phyloP scores from a whole-genome alignment of 2,329 filamentous ascomycete genomes.

The Penicillium sp. region DNA sequence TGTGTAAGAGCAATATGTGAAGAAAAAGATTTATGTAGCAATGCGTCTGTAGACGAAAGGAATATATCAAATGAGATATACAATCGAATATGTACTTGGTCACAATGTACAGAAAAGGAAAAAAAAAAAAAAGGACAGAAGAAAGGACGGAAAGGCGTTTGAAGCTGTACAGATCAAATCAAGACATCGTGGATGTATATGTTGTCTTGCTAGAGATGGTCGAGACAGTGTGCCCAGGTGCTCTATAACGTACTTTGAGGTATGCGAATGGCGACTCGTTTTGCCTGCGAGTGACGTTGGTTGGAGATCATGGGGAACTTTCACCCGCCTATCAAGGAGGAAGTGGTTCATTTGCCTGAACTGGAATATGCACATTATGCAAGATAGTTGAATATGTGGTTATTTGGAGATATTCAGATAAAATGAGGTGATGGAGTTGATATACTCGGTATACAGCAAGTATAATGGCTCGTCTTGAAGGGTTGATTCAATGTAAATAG shows the following conservation, averaged over 20 bases:
- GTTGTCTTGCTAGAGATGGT: background rate
- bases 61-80: conserved; percentile 1
- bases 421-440: too few relatives aligned
- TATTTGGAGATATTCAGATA: too few relatives aligned
- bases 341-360: background rate
- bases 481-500: too few relatives aligned
- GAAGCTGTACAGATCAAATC: conserved; percentile 4
- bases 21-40: background rate
- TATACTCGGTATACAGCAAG: too few relatives aligned
- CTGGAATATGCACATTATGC: too few relatives aligned
- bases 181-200: conserved; percentile 5
- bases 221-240: background rate
- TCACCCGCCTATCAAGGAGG: conserved; percentile 14
- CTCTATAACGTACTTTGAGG: background rate
- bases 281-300: conserved; percentile 23
- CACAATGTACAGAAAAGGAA: conserved; percentile 1
- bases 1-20: background rate
- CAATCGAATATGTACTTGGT: conserved; percentile 1
- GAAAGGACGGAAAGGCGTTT: background rate
- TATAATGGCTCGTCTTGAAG: too few relatives aligned
- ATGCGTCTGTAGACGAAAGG: background rate
- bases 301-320: conserved; percentile 21
- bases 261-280: background rate
- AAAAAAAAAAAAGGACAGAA: background rate
- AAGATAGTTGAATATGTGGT: too few relatives aligned